Evolutionary conservation across 2,329 filamentous ascomycete genomes (phyloP).

Genomic region (Dactylellina leptospora): DNA sequence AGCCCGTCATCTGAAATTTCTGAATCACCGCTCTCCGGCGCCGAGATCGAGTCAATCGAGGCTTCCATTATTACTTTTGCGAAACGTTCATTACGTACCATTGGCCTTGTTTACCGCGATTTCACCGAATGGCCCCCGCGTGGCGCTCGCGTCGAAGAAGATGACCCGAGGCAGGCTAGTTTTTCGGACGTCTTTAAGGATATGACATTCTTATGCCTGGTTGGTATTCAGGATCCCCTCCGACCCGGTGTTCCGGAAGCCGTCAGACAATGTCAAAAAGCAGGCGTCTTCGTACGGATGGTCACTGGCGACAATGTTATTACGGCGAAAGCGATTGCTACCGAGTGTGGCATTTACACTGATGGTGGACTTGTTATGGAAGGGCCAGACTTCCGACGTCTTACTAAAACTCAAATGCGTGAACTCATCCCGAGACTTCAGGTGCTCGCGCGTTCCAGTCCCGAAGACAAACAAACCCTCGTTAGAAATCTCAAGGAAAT

Average conservation of each 20-base stretch:
- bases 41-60: slow-evolving; percentile 55
- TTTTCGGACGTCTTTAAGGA: slow-evolving; percentile 75
- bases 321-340: slow-evolving; percentile 77
- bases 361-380: slow-evolving; percentile 71
- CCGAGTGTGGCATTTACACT: slow-evolving; percentile 74
- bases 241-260: slow-evolving; percentile 73
- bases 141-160: slow-evolving; percentile 66
- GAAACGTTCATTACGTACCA: slow-evolving; percentile 61
- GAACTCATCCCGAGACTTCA: slow-evolving; percentile 69
- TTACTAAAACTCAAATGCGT: slow-evolving; percentile 70
- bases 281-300: slow-evolving; percentile 77
- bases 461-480: slow-evolving; percentile 72
- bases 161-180: slow-evolving; percentile 70
- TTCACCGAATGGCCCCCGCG: slow-evolving; percentile 61
- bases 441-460: slow-evolving; percentile 72
- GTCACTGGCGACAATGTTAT: slow-evolving; percentile 77
- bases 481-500: slow-evolving; percentile 65
- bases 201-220: slow-evolving; percentile 77
- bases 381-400: slow-evolving; percentile 72
- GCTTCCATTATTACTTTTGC: slow-evolving; percentile 60
- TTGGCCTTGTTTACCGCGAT: slow-evolving; percentile 61
- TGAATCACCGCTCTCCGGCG: slow-evolving; percentile 48
- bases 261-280: slow-evolving; percentile 72
- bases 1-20: slow-evolving; percentile 46
- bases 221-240: slow-evolving; percentile 79